Base-by-base conservation (phyloP, 345 rosid species). In the Ceriops decandra region DNA sequence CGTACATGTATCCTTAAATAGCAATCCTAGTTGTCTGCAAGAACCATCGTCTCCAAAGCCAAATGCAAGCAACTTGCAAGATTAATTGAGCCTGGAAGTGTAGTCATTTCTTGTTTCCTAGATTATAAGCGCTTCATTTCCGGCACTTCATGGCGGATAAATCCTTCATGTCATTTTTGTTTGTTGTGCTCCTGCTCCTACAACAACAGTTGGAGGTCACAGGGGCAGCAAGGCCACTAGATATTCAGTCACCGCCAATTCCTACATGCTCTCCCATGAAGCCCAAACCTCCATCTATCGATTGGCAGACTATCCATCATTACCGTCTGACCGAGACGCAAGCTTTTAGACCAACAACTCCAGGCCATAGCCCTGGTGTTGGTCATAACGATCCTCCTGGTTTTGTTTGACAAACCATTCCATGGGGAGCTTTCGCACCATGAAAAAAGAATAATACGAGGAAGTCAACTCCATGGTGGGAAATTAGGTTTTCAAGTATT, bases 281-380 rank as follows among this genome's bases (percentile, higher is more conserved):
- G 22, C 66, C 66, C 26, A 22, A 28, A 35, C 54, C 77, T 60
- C 70, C 78, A 9, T 10, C 68, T 20, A 7, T 57, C 19, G 21
- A 24, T n/a, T 26, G 63, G 61, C 66, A 62, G 61, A 38, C 31
- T 3, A 58, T 62, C 47, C 77, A 81, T 35, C 85, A 75, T 9
- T 71, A 79, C 64, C 79, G 60, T 74, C 65, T 7, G 35, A 64
- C 33, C 0, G 77, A 62, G 65, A 0, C 54, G 0, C 77, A 70
- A 6, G 87, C 87, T 58, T 81, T 16, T 57, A 74, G 83, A 59
- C 87, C 87, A 22, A 84, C 87, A 22, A 56, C 35, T 67, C 87
- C 83, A 2, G 87, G 87, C 2, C 85, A 75, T 21, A 84, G 87
- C 72, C 85, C 87, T 36, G 87, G 87, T 46, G 75, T 77, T 57